Evolutionary conservation across 2,329 filamentous ascomycete genomes (phyloP).

Genomic region (Ophiostoma australiae): DNA sequence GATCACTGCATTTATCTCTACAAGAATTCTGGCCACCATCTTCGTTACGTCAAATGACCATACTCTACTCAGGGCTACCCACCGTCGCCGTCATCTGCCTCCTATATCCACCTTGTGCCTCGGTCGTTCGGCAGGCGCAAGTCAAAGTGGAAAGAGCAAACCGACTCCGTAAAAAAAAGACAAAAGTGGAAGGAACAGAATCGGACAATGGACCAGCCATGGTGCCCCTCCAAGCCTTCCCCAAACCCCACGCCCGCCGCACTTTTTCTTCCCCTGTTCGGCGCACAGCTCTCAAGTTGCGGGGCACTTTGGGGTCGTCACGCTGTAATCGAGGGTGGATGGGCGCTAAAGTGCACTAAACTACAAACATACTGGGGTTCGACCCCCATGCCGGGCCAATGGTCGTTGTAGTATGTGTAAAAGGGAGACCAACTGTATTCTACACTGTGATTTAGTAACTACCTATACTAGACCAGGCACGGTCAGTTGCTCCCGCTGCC

Average conservation of each 20-base stretch:
- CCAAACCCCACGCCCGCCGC: constrained; percentile 20
- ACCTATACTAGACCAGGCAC: not conserved
- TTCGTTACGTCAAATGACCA: not conserved
- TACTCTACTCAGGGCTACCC: not conserved
- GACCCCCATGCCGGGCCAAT: constrained; percentile 10
- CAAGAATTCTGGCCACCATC: not conserved
- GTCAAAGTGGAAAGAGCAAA: not conserved
- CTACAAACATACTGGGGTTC: not conserved
- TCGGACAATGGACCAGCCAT: not conserved
- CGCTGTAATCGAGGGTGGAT: not conserved
- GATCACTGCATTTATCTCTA: not conserved
- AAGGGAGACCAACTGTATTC: not conserved
- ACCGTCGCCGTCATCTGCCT: not conserved
- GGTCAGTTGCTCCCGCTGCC: not conserved
- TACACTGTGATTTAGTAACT: too few relatives aligned
- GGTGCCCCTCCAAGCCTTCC: constrained; percentile 19
- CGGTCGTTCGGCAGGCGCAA: constrained; percentile 25
- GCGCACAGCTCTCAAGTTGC: constrained; percentile 19
- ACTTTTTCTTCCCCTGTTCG: not conserved
- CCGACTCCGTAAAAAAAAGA: not conserved
- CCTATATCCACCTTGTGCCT: constrained; percentile 23
- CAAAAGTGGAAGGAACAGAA: not conserved
- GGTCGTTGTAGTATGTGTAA: constrained; percentile 3
- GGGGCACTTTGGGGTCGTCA: constrained; percentile 17
- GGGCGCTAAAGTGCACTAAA: not conserved